phyloP scores from a whole-genome alignment of 768 basidiomycete genomes.

The Termitomyces sp. region DNA sequence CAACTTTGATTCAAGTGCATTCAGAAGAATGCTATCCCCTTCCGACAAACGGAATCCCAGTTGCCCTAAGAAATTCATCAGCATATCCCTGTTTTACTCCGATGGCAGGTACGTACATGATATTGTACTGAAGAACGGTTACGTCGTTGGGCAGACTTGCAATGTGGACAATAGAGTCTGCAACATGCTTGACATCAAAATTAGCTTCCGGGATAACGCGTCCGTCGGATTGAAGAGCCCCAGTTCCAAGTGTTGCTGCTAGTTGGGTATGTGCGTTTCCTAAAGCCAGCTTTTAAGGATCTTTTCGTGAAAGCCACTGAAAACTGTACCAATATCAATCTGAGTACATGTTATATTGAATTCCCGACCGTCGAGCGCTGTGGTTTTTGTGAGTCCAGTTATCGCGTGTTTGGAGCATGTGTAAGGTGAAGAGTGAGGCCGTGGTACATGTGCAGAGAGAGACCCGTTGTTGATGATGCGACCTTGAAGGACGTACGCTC shows the following conservation, averaged over 20 bases:
- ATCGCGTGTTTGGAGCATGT: constrained; percentile 82
- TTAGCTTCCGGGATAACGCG: constrained; percentile 50
- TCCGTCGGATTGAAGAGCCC: constrained; percentile 71
- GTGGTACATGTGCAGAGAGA: constrained; percentile 67
- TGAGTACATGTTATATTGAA: constrained; percentile 77
- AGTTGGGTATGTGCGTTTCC: constrained; percentile 72
- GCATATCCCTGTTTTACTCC: not conserved
- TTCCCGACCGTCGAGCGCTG: constrained; percentile 71
- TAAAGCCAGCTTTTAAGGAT: constrained; percentile 20
- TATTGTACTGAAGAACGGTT: constrained; percentile 66
- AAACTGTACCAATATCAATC: constrained; percentile 69
- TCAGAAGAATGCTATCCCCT: constrained; percentile 15
- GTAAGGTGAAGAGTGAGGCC: constrained; percentile 64
- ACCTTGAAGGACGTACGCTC: constrained; percentile 34
- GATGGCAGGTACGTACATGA: constrained; percentile 54
- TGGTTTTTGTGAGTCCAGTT: constrained; percentile 70
- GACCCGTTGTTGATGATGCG: constrained; percentile 87
- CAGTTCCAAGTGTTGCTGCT: constrained; percentile 40
- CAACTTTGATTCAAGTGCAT: not conserved
- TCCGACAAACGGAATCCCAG: constrained; percentile 24
- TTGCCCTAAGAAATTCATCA: constrained; percentile 17
- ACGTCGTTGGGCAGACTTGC: constrained; percentile 66
- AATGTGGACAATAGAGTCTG: constrained; percentile 65
- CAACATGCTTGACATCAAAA: constrained; percentile 74
- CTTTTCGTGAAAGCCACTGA: not conserved